A percentile compares a stretch with the other conserved stretches of the same genome.
phyloP scores from a whole-genome alignment of 345 rosid species.

The Eucalyptus curtisii region DNA sequence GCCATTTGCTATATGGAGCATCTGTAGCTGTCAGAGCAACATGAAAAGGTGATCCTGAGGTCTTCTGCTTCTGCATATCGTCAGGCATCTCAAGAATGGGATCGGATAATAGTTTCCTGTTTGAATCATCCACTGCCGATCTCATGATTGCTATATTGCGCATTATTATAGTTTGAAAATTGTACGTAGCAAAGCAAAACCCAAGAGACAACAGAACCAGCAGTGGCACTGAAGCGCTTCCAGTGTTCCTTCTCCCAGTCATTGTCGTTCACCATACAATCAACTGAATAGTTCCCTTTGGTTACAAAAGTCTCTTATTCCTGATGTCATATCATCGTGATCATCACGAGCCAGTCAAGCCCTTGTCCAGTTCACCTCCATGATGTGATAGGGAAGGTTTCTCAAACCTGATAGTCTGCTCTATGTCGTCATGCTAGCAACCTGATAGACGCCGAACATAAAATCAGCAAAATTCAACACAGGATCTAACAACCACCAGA shows the following conservation, averaged over 20 bases:
- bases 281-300: neutral
- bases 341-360: neutral
- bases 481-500: neutral
- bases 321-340: neutral
- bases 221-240: slow-evolving; percentile 42
- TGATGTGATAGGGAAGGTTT: neutral
- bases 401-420: neutral
- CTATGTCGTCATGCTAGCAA: neutral
- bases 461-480: neutral
- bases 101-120: slow-evolving; percentile 28
- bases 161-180: slow-evolving; percentile 41
- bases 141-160: slow-evolving; percentile 27
- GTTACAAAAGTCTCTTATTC: neutral
- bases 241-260: slow-evolving; percentile 29
- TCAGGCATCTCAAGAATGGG: slow-evolving; percentile 65
- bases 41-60: slow-evolving; percentile 37
- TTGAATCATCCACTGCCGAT: slow-evolving; percentile 9
- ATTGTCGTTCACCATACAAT: neutral
- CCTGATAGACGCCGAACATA: neutral
- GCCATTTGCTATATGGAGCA: slow-evolving; percentile 88
- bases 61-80: slow-evolving; percentile 19
- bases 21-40: slow-evolving; percentile 90
- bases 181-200: slow-evolving; percentile 65
- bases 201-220: slow-evolving; percentile 58
- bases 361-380: neutral